These are phyloP conservation scores for Podosphaera fusca DNA, from an alignment of 2,329 filamentous ascomycete species.

Conservation along the genomic window DNA sequence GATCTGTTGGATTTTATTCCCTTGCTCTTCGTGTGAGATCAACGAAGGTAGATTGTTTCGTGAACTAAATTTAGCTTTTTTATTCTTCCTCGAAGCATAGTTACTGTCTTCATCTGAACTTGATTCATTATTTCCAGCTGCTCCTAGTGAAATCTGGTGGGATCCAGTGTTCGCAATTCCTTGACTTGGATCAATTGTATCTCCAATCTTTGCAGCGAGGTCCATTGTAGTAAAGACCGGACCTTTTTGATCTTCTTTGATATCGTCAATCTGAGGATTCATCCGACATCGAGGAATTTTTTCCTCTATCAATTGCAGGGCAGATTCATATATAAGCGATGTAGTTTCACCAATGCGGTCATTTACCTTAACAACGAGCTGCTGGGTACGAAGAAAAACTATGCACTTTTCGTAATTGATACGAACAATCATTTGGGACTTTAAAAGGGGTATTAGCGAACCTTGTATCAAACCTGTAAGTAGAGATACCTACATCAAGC, in stretches of 20 bases:
- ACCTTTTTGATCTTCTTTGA: conserved; percentile 14
- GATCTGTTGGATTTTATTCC: conserved; percentile 32
- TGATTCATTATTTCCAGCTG: neutral
- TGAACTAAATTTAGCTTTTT: conserved; percentile 8
- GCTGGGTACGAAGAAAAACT: conserved; percentile 59
- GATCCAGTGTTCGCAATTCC: conserved; percentile 33
- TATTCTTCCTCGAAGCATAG: conserved; percentile 4
- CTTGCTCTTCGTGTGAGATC: neutral
- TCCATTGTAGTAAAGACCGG: conserved; percentile 28
- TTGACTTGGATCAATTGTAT: conserved; percentile 27
- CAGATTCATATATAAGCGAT: conserved; percentile 51
- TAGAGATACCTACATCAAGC: conserved; percentile 26
- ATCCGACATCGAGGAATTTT: conserved; percentile 44
- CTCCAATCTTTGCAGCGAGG: conserved; percentile 29
- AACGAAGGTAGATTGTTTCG: neutral
- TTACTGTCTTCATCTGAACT: neutral
- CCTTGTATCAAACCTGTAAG: conserved; percentile 2
- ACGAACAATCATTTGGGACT: conserved; percentile 52
- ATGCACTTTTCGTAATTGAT: conserved; percentile 71
- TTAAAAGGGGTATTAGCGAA: conserved; percentile 11
- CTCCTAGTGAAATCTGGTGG: conserved; percentile 20
- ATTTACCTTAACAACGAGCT: conserved; percentile 49
- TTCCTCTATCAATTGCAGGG: conserved; percentile 48
- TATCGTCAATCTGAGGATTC: conserved; percentile 26
- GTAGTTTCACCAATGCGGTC: conserved; percentile 51